Evolutionary conservation across 176 grass and related monocot genomes (phyloP).

Genomic region (Avena eriantha): DNA sequence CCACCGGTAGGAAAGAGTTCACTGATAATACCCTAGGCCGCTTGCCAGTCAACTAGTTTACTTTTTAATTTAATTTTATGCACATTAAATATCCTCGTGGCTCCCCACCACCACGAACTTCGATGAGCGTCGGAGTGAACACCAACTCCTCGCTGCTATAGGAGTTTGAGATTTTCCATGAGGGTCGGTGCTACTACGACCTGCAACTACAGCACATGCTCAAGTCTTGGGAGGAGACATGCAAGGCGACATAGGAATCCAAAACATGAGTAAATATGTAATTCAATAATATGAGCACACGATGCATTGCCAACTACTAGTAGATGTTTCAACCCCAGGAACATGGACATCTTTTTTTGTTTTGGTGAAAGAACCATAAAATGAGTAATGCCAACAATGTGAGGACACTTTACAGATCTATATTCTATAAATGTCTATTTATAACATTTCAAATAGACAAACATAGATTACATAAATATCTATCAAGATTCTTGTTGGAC

Average conservation of each 20-base stretch:
- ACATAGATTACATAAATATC: not conserved
- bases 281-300: no score
- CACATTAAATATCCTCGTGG: no score
- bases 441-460: not conserved
- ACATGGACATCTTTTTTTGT: not conserved
- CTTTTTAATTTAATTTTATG: no score
- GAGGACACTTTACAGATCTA: not conserved
- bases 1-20: no score
- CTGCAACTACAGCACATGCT: not conserved
- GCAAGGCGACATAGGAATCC: no score
- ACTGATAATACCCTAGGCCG: no score
- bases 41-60: not conserved
- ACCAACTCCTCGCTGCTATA: not conserved
- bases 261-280: no score
- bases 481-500: not conserved
- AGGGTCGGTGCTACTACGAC: not conserved
- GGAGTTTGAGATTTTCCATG: not conserved
- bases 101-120: not conserved
- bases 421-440: not conserved
- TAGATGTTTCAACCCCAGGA: not conserved
- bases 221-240: not conserved
- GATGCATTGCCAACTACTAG: no score
- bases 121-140: not conserved
- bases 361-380: not conserved
- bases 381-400: not conserved